Conservation (phyloP, 164 flowering plant species). For the Chloranthus sessilifolius region DNA sequence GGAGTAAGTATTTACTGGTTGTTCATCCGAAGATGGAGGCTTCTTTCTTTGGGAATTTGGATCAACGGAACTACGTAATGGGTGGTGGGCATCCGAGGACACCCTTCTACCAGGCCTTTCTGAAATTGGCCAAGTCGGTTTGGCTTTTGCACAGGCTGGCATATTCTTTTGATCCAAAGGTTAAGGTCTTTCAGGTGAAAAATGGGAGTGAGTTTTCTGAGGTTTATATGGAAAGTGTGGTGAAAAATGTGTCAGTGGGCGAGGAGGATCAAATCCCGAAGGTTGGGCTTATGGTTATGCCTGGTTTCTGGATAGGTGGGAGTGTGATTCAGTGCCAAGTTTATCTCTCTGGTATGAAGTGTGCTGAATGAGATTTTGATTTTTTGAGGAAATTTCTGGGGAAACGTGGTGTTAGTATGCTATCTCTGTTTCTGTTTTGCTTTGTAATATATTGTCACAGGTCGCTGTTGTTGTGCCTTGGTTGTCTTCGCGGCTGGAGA, state of each 20-base stretch:
- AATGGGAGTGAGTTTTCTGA: slow-evolving; percentile 82
- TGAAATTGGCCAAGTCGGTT: slow-evolving; percentile 77
- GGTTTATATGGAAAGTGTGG: slow-evolving; percentile 87
- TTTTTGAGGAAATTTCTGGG: neutral
- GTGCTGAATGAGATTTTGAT: slow-evolving; percentile 40
- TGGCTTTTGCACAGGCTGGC: slow-evolving; percentile 91
- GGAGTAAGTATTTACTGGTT: slow-evolving; percentile 66
- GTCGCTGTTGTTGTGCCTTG: too few relatives aligned
- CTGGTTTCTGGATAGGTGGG: slow-evolving; percentile 78
- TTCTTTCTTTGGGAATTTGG: slow-evolving; percentile 86
- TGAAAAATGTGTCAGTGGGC: slow-evolving; percentile 50
- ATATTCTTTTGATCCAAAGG: slow-evolving; percentile 70
- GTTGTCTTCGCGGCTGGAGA: too few relatives aligned
- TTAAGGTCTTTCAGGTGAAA: slow-evolving; percentile 70
- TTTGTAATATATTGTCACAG: too few relatives aligned
- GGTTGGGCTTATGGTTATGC: slow-evolving; percentile 94
- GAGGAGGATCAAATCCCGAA: slow-evolving; percentile 49
- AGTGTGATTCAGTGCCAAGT: slow-evolving; percentile 71
- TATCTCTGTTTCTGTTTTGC: too few relatives aligned
- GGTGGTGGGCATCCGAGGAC: slow-evolving; percentile 97
- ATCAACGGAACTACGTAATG: slow-evolving; percentile 67
- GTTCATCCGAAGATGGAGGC: slow-evolving; percentile 94
- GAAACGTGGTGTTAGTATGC: too few relatives aligned
- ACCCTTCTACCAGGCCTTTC: slow-evolving; percentile 89
- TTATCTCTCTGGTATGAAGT: slow-evolving; percentile 72